phyloP scores from a whole-genome alignment of 1,284 basidiomycete genomes.

The Ceratobasidium sp. region DNA sequence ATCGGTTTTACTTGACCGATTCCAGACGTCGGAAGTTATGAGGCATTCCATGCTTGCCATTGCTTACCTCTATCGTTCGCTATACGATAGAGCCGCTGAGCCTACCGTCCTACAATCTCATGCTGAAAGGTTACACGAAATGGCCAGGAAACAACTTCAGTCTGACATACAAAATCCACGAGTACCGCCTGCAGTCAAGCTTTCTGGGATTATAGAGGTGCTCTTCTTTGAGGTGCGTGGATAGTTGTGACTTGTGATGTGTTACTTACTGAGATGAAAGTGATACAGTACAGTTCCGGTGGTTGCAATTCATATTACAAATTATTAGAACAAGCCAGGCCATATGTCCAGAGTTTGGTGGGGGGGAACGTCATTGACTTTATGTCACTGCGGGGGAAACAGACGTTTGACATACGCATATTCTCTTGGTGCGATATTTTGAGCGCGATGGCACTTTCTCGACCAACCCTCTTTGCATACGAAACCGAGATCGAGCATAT shows the following conservation, averaged over 20 bases:
- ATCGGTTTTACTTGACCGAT: conserved; percentile 33
- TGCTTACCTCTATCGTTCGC: conserved; percentile 30
- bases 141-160: conserved; percentile 29
- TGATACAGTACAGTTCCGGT: conserved; percentile 33
- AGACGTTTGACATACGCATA: conserved; percentile 36
- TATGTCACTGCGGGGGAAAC: conserved; percentile 35
- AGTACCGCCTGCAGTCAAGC: conserved; percentile 21
- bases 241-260: neutral
- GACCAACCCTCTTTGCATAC: conserved; percentile 29
- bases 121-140: conserved; percentile 16
- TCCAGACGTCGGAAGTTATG: conserved; percentile 36
- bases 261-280: conserved; percentile 4
- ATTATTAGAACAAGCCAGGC: conserved; percentile 26
- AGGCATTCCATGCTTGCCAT: conserved; percentile 32
- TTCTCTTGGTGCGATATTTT: conserved; percentile 39
- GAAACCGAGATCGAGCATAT: conserved; percentile 34
- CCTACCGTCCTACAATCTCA: conserved; percentile 19
- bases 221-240: conserved; percentile 35
- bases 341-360: conserved; percentile 23
- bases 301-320: conserved; percentile 31
- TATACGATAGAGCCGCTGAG: conserved; percentile 26
- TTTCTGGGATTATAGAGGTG: conserved; percentile 31
- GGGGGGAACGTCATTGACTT: conserved; percentile 32
- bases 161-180: conserved; percentile 18
- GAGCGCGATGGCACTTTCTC: conserved; percentile 35